phyloP scores from a whole-genome alignment of 2,329 filamentous ascomycete species.

The Ophiocordyceps sinensis region DNA sequence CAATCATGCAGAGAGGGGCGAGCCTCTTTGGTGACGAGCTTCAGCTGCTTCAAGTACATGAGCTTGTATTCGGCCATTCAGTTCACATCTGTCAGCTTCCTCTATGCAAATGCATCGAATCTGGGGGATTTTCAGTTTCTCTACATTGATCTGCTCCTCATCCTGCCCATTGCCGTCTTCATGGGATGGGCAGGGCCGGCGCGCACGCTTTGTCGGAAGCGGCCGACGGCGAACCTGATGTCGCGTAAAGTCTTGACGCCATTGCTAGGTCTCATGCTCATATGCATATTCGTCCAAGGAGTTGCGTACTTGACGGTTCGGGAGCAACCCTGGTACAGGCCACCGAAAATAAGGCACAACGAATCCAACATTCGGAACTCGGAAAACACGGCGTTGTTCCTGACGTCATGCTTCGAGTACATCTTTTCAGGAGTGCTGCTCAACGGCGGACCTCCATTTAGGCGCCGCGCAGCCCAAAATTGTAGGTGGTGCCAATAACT shows the following conservation, averaged over 20 bases:
- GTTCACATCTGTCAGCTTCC: constrained; percentile 91
- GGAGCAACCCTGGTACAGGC: constrained; percentile 71
- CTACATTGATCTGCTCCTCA: constrained; percentile 85
- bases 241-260: constrained; percentile 85
- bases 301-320: constrained; percentile 61
- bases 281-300: constrained; percentile 67
- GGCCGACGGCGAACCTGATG: constrained; percentile 83
- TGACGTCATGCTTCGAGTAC: constrained; percentile 89
- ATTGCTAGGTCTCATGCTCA: constrained; percentile 71
- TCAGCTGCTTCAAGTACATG: constrained; percentile 99
- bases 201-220: constrained; percentile 61
- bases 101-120: constrained; percentile 88
- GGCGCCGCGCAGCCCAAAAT: constrained; percentile 67
- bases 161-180: constrained; percentile 91
- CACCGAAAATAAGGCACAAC: constrained; percentile 61
- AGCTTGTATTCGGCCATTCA: constrained; percentile 98
- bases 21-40: constrained; percentile 91
- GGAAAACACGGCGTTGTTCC: constrained; percentile 82
- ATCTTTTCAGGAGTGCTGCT: constrained; percentile 80
- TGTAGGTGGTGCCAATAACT: constrained; percentile 34
- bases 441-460: constrained; percentile 81
- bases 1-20: constrained; percentile 56
- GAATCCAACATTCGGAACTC: constrained; percentile 83
- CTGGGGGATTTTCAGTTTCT: constrained; percentile 96
- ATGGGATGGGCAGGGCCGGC: constrained; percentile 96